phyloP scores from a whole-genome alignment of 1,284 basidiomycete genomes.

The Phellopilus nigrolimitatus region DNA sequence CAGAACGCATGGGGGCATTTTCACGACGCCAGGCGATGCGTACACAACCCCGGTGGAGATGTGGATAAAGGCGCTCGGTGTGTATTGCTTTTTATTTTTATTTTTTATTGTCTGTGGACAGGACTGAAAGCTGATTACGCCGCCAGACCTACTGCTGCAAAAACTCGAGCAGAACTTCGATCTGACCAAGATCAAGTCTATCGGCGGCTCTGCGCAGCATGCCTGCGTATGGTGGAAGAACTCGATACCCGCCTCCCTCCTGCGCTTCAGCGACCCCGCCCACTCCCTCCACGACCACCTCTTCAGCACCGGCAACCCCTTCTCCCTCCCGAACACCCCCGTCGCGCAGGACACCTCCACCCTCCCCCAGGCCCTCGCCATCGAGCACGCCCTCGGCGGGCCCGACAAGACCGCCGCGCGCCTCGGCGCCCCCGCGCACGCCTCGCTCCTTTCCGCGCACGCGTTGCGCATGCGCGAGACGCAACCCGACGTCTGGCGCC shows the following conservation, averaged over 20 bases:
- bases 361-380: constrained; percentile 64
- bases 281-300: constrained; percentile 63
- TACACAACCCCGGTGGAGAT: constrained; percentile 81
- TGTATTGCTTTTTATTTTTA: constrained; percentile 32
- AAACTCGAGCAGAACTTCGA: constrained; percentile 67
- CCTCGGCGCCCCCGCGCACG: constrained; percentile 64
- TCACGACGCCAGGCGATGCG: constrained; percentile 77
- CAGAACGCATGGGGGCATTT: constrained; percentile 79
- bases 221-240: constrained; percentile 82
- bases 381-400: constrained; percentile 69
- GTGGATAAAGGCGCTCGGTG: constrained; percentile 81
- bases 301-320: constrained; percentile 44
- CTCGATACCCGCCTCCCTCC: constrained; percentile 48
- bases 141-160: constrained; percentile 63
- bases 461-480: constrained; percentile 65
- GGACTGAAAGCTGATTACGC: constrained; percentile 8
- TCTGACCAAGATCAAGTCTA: constrained; percentile 59
- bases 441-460: constrained; percentile 65
- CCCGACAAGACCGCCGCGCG: constrained; percentile 70
- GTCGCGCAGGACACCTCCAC: constrained; percentile 74
- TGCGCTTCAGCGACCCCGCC: constrained; percentile 58
- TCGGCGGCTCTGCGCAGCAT: constrained; percentile 75
- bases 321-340: constrained; percentile 71
- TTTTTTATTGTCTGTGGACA: constrained; percentile 29
- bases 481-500: constrained; percentile 69